A percentile compares a stretch with the other conserved stretches of the same genome.
Conservation (phyloP, 2,329 filamentous ascomycete species). For the Aspergillus puulaauensis region DNA sequence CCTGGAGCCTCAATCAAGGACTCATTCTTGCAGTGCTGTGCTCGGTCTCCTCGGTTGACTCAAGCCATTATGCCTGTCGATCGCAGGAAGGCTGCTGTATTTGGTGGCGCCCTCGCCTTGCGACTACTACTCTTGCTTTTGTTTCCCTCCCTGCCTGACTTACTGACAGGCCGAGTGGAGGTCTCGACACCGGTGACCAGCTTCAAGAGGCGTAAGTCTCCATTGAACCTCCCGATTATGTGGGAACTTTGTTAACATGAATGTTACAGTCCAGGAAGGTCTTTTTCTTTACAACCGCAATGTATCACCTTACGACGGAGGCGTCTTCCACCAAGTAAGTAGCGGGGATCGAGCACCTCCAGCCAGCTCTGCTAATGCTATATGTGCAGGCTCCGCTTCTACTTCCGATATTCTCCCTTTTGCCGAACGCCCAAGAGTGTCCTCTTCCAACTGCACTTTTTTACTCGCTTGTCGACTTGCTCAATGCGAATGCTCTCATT, state of each 20-base stretch:
- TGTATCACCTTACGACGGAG: conserved; percentile 95
- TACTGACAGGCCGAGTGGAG: conserved; percentile 88
- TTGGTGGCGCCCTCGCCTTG: conserved; percentile 71
- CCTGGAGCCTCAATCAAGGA: not conserved
- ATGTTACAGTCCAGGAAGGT: conserved; percentile 78
- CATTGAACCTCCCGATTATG: not conserved
- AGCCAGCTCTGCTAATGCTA: conserved; percentile 1
- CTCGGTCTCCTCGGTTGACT: conserved; percentile 7
- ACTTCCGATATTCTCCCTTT: conserved; percentile 83
- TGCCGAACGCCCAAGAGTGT: conserved; percentile 67
- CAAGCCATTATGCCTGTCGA: conserved; percentile 51
- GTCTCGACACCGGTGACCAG: conserved; percentile 95
- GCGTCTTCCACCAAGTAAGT: conserved; percentile 68
- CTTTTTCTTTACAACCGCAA: conserved; percentile 95
- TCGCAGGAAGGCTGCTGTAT: conserved; percentile 65
- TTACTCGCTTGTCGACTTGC: conserved; percentile 76
- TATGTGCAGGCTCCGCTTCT: conserved; percentile 72
- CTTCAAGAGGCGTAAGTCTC: conserved; percentile 86
- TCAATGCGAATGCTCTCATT: conserved; percentile 76
- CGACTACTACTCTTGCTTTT: conserved; percentile 75
- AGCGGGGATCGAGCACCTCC: not conserved
- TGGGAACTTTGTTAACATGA: not conserved
- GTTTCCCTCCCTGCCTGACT: conserved; percentile 79
- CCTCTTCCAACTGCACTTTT: conserved; percentile 76
- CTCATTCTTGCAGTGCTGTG: conserved; percentile 1